phyloP scores from a whole-genome alignment of 78 protist species.

The Salpingoeca rosetta region DNA sequence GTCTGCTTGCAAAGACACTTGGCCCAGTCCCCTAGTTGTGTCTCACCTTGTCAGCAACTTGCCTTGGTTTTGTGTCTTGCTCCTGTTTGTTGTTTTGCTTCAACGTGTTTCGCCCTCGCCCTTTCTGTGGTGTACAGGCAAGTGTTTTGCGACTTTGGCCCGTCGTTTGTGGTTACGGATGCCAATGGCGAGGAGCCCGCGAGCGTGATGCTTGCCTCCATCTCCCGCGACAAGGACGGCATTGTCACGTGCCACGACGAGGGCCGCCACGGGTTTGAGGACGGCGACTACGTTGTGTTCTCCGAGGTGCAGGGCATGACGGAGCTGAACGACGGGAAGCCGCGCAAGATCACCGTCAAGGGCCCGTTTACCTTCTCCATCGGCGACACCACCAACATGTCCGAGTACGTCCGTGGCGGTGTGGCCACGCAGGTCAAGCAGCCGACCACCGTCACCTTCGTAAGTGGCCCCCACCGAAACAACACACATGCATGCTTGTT shows the following conservation, averaged over 20 bases:
- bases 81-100: neutral
- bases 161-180: slow-evolving; percentile 59
- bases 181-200: slow-evolving; percentile 74
- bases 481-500: no score
- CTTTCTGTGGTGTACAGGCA: neutral
- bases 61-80: neutral
- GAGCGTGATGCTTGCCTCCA: slow-evolving; percentile 39
- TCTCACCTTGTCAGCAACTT: neutral
- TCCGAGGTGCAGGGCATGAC: slow-evolving; percentile 80
- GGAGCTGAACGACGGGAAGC: slow-evolving; percentile 55
- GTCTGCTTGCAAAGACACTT: no score
- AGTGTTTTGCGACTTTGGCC: slow-evolving; percentile 82
- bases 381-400: slow-evolving; percentile 57
- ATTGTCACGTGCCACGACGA: slow-evolving; percentile 70
- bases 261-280: slow-evolving; percentile 62
- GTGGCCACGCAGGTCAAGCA: slow-evolving; percentile 77
- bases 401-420: slow-evolving; percentile 68
- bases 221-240: slow-evolving; percentile 49
- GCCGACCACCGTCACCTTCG: slow-evolving; percentile 50
- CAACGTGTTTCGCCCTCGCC: no score
- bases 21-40: neutral
- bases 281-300: slow-evolving; percentile 78
- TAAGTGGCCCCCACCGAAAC: slow-evolving; percentile 5
- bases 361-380: slow-evolving; percentile 57
- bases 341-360: slow-evolving; percentile 27